Evolutionary conservation across 495 filamentous ascomycete genomes (phyloP), one percentile per base, ranked within the genome.

Genomic region (Aspergillus hancockii): DNA sequence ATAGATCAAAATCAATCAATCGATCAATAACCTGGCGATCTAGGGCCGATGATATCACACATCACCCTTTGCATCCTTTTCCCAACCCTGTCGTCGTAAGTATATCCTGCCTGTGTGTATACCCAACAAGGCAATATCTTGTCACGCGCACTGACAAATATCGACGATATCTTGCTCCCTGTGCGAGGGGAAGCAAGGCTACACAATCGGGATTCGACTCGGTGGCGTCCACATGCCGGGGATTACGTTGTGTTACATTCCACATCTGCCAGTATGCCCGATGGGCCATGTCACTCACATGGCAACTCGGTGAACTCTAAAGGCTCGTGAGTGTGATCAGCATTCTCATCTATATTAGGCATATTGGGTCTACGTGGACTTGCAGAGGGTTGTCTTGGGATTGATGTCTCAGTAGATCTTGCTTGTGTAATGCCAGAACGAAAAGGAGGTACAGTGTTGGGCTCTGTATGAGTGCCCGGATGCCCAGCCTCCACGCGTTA

Each of bases 171-270:
- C 5, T 47, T 19, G 19, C 38, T 41, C 38, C 43, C 43, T 47
- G 43, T 47, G 43, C 38, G 19, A 47, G 21, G 25, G 43, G 43
- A 47, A 8, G 43, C 19, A 47, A 47, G 43, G 43, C 43, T 47
- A 47, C 43, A 47, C 43, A 23, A 47, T 47, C 19, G 43, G 43
- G 8, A 47, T 47, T 22, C 43, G 19, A 47, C 23, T n/a, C 23
- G 43, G 43, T 47, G 43, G 43, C 43, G 43, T 47, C 8, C 16
- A 47, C 43, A 47, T 52, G 25, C 32, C 28, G 49, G 49, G 25
- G 25, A 52, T 52, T 52, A 52, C 49, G 49, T 52, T 31, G 49
- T 52, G 49, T 47, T 47, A 47, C 43, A 47, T 47, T 47, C 43
- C 43, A 21, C 43, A 47, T 47, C 18, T 22, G 49, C 49, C 28